These are phyloP conservation scores for Paramecium pentaurelia DNA, from an alignment of 73 alveolate species.

Conservation along the genomic window DNA sequence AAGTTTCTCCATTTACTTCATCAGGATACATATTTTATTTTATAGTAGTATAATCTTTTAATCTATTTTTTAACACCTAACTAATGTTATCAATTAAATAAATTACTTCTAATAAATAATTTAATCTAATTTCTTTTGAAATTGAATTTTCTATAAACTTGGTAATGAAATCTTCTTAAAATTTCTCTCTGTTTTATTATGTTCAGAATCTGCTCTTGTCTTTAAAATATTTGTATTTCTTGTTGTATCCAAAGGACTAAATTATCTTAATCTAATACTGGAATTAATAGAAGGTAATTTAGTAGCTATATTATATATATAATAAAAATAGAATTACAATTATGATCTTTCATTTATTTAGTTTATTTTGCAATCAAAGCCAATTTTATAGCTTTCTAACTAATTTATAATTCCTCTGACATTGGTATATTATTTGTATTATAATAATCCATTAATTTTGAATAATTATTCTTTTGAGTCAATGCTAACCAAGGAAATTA, in stretches of 20 bases:
- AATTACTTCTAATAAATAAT: background rate
- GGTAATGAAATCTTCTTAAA: background rate
- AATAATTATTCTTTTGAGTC: background rate
- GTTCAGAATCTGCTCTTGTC: constrained; percentile 4
- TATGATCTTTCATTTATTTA: background rate
- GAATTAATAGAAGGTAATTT: background rate
- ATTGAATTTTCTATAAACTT: background rate
- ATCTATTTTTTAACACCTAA: constrained; percentile 2
- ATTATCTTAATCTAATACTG: background rate
- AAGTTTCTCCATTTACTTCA: background rate
- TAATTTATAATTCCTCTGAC: background rate
- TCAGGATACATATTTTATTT: background rate
- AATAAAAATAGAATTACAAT: background rate
- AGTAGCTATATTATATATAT: background rate
- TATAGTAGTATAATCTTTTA: background rate
- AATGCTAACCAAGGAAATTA: constrained; percentile 39
- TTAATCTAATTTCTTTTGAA: background rate
- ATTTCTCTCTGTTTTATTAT: background rate
- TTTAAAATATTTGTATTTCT: background rate
- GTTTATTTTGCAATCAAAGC: background rate
- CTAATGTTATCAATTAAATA: background rate
- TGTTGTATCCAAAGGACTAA: background rate
- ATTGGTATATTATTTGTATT: background rate
- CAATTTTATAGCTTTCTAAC: background rate
- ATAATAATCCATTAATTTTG: constrained; percentile 2